phyloP scores from a whole-genome alignment of 495 filamentous ascomycete species.

The Xylaria scruposa region DNA sequence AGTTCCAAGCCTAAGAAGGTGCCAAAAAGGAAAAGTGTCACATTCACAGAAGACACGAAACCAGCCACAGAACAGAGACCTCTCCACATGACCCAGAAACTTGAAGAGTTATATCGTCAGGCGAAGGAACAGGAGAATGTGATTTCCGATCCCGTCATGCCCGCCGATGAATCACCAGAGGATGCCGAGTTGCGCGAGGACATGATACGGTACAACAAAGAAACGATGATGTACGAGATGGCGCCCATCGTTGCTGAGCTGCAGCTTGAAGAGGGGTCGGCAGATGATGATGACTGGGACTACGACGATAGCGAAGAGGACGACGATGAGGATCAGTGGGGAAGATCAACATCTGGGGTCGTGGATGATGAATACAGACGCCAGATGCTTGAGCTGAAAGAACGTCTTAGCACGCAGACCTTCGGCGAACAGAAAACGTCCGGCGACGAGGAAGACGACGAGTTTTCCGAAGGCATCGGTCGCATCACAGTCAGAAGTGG shows the following conservation, averaged over 20 bases:
- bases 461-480: slow-evolving; percentile 45
- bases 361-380: slow-evolving; percentile 70
- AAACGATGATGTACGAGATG: slow-evolving; percentile 66
- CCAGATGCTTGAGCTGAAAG: slow-evolving; percentile 83
- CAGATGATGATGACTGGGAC: slow-evolving; percentile 58
- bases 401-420: slow-evolving; percentile 58
- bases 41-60: slow-evolving; percentile 65
- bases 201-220: slow-evolving; percentile 89
- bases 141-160: slow-evolving; percentile 53
- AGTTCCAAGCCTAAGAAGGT: slow-evolving; percentile 15
- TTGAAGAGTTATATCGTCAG: slow-evolving; percentile 58
- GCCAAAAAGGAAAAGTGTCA: slow-evolving; percentile 47
- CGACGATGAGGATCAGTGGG: slow-evolving; percentile 67
- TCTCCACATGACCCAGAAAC: slow-evolving; percentile 41
- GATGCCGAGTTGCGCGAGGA: slow-evolving; percentile 82
- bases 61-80: slow-evolving; percentile 42
- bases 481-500: slow-evolving; percentile 44
- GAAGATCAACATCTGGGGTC: slow-evolving; percentile 63
- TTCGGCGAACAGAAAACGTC: slow-evolving; percentile 30
- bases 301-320: slow-evolving; percentile 62
- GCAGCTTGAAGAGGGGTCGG: slow-evolving; percentile 75
- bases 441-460: slow-evolving; percentile 36
- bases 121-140: slow-evolving; percentile 51
- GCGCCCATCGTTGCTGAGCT: slow-evolving; percentile 93
- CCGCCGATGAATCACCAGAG: slow-evolving; percentile 74